These are phyloP conservation scores for Amaranthus tricolor DNA, from an alignment of 179 eudicot genomes.

Conservation along the genomic window DNA sequence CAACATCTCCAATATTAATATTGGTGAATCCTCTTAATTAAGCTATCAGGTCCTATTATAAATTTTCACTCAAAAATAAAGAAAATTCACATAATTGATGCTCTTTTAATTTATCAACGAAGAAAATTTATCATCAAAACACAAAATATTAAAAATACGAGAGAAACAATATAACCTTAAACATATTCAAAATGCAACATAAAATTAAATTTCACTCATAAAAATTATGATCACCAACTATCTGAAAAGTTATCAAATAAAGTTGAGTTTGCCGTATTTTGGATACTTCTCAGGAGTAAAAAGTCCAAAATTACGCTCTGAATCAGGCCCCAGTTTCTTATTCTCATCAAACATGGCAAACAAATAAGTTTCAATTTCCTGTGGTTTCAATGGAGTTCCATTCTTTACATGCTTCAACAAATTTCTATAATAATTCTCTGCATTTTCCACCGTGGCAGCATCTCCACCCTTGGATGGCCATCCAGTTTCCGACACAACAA, in stretches of 20 bases:
- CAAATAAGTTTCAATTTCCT: slow-evolving; percentile 23
- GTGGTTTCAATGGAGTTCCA: slow-evolving; percentile 30
- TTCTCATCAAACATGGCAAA: slow-evolving; percentile 41
- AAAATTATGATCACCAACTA: background rate
- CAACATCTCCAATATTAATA: too few species aligned
- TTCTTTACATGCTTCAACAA: slow-evolving; percentile 33
- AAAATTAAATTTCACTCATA: too few species aligned
- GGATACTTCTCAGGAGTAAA: slow-evolving; percentile 32
- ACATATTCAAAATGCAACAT: too few species aligned
- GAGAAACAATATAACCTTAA: too few species aligned
- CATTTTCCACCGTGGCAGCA: slow-evolving; percentile 29
- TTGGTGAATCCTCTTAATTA: too few species aligned
- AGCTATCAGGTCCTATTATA: too few species aligned
- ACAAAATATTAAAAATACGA: too few species aligned
- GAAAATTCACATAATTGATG: too few species aligned
- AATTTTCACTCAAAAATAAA: too few species aligned
- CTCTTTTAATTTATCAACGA: too few species aligned
- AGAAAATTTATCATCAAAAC: too few species aligned
- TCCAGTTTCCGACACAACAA: background rate
- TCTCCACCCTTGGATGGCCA: background rate
- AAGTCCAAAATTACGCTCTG: slow-evolving; percentile 45
- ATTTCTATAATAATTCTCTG: slow-evolving; percentile 32
- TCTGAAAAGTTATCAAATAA: slow-evolving; percentile 3
- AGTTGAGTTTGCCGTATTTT: slow-evolving; percentile 38
- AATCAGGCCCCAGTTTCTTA: slow-evolving; percentile 21